phyloP scores from a whole-genome alignment of 2,329 filamentous ascomycete species.

The Plectosphaerella plurivora region DNA sequence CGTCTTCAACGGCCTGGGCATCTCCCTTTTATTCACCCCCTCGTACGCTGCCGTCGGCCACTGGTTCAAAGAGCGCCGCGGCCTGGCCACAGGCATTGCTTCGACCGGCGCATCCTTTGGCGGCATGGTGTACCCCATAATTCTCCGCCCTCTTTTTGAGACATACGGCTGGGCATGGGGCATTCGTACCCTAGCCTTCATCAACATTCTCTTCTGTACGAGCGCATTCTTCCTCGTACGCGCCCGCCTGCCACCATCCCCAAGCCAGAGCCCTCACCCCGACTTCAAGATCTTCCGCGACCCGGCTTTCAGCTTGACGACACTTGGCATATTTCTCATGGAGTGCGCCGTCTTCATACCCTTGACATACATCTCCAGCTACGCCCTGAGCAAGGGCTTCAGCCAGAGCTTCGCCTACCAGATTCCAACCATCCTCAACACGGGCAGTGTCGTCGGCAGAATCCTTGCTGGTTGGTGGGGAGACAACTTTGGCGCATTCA shows the following conservation, averaged over 20 bases:
- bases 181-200: conserved; percentile 42
- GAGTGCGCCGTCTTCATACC: conserved; percentile 77
- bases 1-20: conserved; percentile 67
- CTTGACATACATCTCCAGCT: conserved; percentile 75
- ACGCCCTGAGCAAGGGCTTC: conserved; percentile 64
- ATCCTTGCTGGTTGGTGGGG: conserved; percentile 73
- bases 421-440: conserved; percentile 78
- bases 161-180: conserved; percentile 30
- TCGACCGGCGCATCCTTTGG: conserved; percentile 70
- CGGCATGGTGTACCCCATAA: conserved; percentile 60
- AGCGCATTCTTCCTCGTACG: conserved; percentile 44
- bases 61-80: conserved; percentile 72
- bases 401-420: conserved; percentile 64
- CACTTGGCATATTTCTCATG: conserved; percentile 63
- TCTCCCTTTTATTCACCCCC: conserved; percentile 78
- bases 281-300: conserved; percentile 63
- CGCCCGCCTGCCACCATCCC: conserved; percentile 57
- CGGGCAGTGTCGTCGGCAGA: conserved; percentile 72
- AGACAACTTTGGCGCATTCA: conserved; percentile 80
- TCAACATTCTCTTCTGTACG: conserved; percentile 37
- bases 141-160: conserved; percentile 31
- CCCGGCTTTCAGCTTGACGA: conserved; percentile 58
- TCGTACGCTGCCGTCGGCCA: conserved; percentile 76
- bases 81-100: conserved; percentile 76
- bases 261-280: conserved; percentile 53